Percentiles rank a stretch among this genome's conserved stretches.
Conservation (phyloP, 2,329 filamentous ascomycete species). For the Reticulascus tulasneorum region DNA sequence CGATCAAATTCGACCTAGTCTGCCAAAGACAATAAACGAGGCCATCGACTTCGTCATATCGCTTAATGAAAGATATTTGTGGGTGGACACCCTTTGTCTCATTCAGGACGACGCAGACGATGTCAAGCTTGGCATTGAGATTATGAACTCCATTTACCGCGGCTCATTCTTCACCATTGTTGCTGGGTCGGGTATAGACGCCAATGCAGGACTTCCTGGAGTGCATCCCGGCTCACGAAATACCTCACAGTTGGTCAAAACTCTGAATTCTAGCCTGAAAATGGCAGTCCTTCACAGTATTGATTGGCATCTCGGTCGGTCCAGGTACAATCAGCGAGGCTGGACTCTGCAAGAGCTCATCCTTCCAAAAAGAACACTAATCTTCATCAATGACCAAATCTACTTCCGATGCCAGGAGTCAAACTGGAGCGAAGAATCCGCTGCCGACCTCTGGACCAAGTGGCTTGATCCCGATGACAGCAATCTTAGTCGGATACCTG, state of each 20-base stretch:
- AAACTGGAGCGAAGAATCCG: constrained; percentile 11
- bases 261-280: no score
- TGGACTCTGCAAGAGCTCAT: neutral
- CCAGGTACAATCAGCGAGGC: no score
- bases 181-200: neutral
- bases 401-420: constrained; percentile 12
- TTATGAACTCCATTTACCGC: neutral
- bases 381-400: constrained; percentile 8
- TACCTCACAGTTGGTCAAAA: no score
- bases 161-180: neutral
- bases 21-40: neutral
- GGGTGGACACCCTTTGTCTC: constrained; percentile 1
- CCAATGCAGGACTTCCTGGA: neutral
- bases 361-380: neutral
- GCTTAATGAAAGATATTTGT: neutral
- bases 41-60: neutral
- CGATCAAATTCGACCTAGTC: neutral
- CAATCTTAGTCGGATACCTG: neutral
- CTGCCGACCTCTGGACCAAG: constrained; percentile 1
- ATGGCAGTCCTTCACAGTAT: no score
- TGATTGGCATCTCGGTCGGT: no score
- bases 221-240: no score
- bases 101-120: neutral
- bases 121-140: neutral
- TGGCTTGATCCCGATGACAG: constrained; percentile 5